phyloP scores from a whole-genome alignment of 768 basidiomycete species.

The Podaxis sp. region DNA sequence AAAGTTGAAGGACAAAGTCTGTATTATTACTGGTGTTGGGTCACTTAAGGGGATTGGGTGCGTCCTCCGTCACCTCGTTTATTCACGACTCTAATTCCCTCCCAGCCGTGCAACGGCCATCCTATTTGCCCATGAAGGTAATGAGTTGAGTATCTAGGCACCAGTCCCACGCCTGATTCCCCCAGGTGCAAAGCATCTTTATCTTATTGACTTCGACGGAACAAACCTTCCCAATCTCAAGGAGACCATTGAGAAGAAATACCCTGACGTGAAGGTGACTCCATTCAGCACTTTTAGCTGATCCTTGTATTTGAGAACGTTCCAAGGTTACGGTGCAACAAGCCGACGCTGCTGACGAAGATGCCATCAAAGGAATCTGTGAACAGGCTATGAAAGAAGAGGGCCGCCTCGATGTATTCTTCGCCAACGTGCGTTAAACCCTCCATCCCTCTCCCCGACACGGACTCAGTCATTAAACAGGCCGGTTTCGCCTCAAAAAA shows the following conservation, averaged over 20 bases:
- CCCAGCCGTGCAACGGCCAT: conserved; percentile 69
- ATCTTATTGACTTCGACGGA: conserved; percentile 68
- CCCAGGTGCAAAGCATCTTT: conserved; percentile 74
- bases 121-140: conserved; percentile 80
- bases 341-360: conserved; percentile 84
- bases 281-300: not conserved
- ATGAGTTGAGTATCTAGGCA: not conserved
- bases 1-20: conserved; percentile 75
- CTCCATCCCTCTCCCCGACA: not conserved
- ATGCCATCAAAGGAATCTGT: conserved; percentile 66
- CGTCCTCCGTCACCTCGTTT: conserved; percentile 20
- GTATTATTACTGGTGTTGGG: conserved; percentile 85
- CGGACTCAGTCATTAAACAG: conserved; percentile 34
- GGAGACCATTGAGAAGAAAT: conserved; percentile 60
- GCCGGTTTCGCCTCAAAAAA: conserved; percentile 59
- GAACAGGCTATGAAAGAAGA: conserved; percentile 75
- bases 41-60: conserved; percentile 90
- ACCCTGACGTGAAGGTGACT: conserved; percentile 76
- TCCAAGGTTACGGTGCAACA: conserved; percentile 75
- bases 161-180: conserved; percentile 6
- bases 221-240: conserved; percentile 72
- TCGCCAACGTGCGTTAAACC: conserved; percentile 75
- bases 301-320: not conserved
- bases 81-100: not conserved
- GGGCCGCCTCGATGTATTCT: conserved; percentile 90